phyloP scores from a whole-genome alignment of 441 rosid species.

The Cnidoscolus chayamansa region DNA sequence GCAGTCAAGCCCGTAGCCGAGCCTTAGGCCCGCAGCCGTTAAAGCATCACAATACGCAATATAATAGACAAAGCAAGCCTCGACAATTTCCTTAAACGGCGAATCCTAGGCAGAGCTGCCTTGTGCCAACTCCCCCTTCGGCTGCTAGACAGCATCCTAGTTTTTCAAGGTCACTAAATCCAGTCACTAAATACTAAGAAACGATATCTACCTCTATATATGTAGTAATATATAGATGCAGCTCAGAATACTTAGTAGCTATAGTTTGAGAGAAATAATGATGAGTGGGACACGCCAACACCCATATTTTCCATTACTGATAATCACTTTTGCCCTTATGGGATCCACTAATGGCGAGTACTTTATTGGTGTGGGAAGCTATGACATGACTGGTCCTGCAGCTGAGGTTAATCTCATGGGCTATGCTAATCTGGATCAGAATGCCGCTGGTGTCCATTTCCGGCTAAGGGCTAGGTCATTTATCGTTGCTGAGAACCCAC shows the following conservation, averaged over 20 bases:
- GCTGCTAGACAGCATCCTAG: not conserved
- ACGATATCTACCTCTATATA: not conserved
- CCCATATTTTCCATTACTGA: not conserved
- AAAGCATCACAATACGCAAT: conserved; percentile 1
- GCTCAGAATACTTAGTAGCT: not conserved
- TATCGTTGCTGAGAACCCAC: conserved; percentile 41
- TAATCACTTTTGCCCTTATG: not conserved
- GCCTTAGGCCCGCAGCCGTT: not conserved
- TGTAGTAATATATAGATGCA: not conserved
- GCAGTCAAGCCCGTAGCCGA: no score
- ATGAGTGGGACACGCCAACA: conserved; percentile 5
- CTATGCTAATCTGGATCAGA: conserved; percentile 51
- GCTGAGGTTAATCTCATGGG: conserved; percentile 63
- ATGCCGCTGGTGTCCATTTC: conserved; percentile 55
- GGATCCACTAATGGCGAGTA: conserved; percentile 26
- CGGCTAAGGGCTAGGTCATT: conserved; percentile 56
- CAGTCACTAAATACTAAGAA: conserved; percentile 23
- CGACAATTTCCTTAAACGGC: conserved; percentile 11
- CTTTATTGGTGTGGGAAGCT: conserved; percentile 56
- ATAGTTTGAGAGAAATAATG: not conserved
- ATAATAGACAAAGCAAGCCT: conserved; percentile 24
- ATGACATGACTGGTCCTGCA: conserved; percentile 60
- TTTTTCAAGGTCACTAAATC: not conserved
- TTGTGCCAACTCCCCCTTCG: conserved; percentile 19
- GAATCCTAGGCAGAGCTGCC: conserved; percentile 23